Evolutionary conservation across 768 basidiomycete species (phyloP).

Genomic region (Calocera viscosa): DNA sequence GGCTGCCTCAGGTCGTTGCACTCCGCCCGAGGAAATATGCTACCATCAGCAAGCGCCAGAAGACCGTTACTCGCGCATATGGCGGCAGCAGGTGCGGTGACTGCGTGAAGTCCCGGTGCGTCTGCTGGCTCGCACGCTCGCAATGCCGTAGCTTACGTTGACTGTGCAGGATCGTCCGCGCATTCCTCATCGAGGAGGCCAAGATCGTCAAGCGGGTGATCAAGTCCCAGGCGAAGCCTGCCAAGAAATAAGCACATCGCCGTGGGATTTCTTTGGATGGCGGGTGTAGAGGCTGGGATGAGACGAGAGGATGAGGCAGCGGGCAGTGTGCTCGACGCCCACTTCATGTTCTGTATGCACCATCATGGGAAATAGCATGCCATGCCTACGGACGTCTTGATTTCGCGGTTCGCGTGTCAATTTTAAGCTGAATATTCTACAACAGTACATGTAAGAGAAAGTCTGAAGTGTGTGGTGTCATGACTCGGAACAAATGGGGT

Average conservation of each 20-base stretch:
- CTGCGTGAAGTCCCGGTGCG: constrained; percentile 89
- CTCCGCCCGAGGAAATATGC: constrained; percentile 94
- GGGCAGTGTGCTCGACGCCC: background rate
- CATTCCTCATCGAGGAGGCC: constrained; percentile 98
- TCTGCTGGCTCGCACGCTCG: constrained; percentile 16
- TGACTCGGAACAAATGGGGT: background rate
- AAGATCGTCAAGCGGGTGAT: constrained; percentile 99
- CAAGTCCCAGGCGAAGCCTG: constrained; percentile 62
- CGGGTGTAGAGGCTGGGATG: background rate
- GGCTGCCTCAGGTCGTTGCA: constrained; percentile 61
- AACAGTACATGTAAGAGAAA: constrained; percentile 1
- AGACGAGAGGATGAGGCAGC: background rate
- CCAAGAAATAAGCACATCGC: background rate
- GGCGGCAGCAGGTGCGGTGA: constrained; percentile 94
- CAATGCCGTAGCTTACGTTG: background rate
- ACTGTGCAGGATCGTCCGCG: constrained; percentile 71
- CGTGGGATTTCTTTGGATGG: background rate
- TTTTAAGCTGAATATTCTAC: background rate
- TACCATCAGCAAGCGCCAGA: constrained; percentile 90
- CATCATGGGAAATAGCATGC: constrained; percentile 4
- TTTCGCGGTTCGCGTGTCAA: background rate
- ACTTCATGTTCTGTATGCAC: constrained; percentile 1
- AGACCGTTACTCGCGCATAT: constrained; percentile 92
- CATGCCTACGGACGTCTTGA: background rate
- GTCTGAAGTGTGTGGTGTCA: background rate